A percentile compares a stretch with the other conserved stretches of the same genome.
These are phyloP conservation scores for Taiwanofungus camphoratus DNA, from an alignment of 1,284 basidiomycete genomes.

Conservation along the genomic window DNA sequence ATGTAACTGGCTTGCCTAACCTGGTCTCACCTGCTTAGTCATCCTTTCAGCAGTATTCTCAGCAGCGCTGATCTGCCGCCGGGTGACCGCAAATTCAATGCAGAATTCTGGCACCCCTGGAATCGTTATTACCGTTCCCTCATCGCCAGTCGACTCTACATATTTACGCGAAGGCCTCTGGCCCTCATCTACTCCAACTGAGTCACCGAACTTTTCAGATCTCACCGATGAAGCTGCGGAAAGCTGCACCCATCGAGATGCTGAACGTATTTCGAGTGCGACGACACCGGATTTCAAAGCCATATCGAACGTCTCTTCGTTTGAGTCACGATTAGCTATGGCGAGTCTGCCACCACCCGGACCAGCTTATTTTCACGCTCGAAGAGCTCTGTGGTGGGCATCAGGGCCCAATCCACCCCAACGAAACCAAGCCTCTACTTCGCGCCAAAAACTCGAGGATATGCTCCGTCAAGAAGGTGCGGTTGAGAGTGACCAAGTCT, in stretches of 20 bases:
- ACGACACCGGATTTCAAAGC: not conserved
- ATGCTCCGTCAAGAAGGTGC: conserved; percentile 44
- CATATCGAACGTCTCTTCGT: conserved; percentile 16
- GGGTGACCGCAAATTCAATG: conserved; percentile 6
- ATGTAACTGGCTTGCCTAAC: conserved; percentile 14
- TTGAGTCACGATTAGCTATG: conserved; percentile 34
- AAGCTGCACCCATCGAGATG: not conserved
- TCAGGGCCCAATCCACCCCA: conserved; percentile 16
- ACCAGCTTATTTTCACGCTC: conserved; percentile 52
- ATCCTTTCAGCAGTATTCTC: conserved; percentile 7
- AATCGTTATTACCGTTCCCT: conserved; percentile 24
- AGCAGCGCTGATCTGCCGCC: conserved; percentile 5
- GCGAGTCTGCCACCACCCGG: conserved; percentile 53
- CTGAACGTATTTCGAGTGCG: not conserved
- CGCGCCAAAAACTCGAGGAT: conserved; percentile 46
- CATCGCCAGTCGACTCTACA: conserved; percentile 19
- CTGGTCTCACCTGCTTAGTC: conserved; percentile 23
- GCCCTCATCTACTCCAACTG: not conserved
- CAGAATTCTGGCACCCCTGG: conserved; percentile 7
- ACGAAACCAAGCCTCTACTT: conserved; percentile 27
- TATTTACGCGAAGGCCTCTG: conserved; percentile 4
- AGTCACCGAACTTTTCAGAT: conserved; percentile 6
- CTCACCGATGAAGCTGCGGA: conserved; percentile 15
- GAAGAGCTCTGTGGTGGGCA: conserved; percentile 56
- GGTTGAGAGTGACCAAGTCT: conserved; percentile 45